A percentile compares a stretch with the other conserved stretches of the same genome.
Conservation (phyloP, 2,329 filamentous ascomycete genomes). For the Fusarium paranaense region DNA sequence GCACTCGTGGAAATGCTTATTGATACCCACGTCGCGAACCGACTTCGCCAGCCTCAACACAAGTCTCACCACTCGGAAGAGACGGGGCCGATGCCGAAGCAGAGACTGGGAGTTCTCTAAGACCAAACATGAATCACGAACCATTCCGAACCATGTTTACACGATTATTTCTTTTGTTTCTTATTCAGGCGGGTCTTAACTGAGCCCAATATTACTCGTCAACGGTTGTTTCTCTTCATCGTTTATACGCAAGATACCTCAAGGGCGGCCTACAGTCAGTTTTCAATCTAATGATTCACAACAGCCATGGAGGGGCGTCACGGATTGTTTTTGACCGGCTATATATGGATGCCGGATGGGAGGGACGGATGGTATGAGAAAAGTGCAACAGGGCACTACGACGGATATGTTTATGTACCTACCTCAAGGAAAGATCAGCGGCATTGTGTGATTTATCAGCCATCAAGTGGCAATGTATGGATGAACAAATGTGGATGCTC, state of each 20-base stretch:
- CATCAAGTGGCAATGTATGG: conserved; percentile 20
- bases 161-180: conserved; percentile 18
- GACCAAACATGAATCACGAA: not conserved
- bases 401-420: conserved; percentile 28
- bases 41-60: conserved; percentile 47
- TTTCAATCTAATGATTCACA: conserved; percentile 35
- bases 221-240: conserved; percentile 22
- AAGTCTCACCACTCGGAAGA: conserved; percentile 48
- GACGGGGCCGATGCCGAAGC: conserved; percentile 54
- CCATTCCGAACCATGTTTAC: conserved; percentile 17
- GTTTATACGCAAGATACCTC: conserved; percentile 47
- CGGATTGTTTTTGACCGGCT: conserved; percentile 27
- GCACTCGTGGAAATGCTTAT: conserved; percentile 65
- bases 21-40: conserved; percentile 59
- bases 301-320: conserved; percentile 46
- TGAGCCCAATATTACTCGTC: conserved; percentile 4
- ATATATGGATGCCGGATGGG: conserved; percentile 13
- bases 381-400: conserved; percentile 30
- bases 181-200: conserved; percentile 7
- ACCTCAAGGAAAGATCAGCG: conserved; percentile 16
- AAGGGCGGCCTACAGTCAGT: conserved; percentile 34
- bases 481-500: conserved; percentile 28
- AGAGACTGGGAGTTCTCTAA: conserved; percentile 24
- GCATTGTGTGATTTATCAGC: conserved; percentile 29
- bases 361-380: not conserved